A percentile compares a stretch with the other conserved stretches of the same genome.
Conservation (phyloP, 1,284 basidiomycete genomes). For the Trametes pubescens region DNA sequence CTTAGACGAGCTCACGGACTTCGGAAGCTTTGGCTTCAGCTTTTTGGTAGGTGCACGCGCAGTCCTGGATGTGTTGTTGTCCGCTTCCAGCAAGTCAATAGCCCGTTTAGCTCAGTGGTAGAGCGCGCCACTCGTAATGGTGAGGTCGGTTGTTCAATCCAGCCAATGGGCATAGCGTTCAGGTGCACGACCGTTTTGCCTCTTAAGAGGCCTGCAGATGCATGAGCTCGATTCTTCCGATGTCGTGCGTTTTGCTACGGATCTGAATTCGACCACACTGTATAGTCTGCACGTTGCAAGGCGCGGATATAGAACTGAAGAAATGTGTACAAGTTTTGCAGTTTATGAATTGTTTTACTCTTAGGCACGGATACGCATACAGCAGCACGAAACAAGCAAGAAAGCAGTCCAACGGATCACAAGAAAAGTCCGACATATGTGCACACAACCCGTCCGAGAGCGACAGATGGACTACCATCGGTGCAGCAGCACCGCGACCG, state of each 20-base stretch:
- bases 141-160: slow-evolving; percentile 29
- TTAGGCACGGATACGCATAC: not conserved
- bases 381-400: not conserved
- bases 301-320: no score
- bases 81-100: not conserved
- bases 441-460: no score
- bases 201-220: no score
- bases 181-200: slow-evolving; percentile 31
- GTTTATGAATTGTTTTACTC: not conserved
- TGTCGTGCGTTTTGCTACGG: no score
- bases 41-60: not conserved
- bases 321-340: no score
- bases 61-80: not conserved
- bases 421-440: not conserved
- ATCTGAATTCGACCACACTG: no score
- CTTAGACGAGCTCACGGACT: not conserved
- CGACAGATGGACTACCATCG: slow-evolving; percentile 11
- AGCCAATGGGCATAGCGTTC: slow-evolving; percentile 21
- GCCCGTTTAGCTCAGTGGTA: slow-evolving; percentile 29
- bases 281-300: no score
- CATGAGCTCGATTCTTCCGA: no score
- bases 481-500: slow-evolving; percentile 11
- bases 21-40: not conserved
- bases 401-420: not conserved
- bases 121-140: slow-evolving; percentile 28